Evolutionary conservation across 2,329 filamentous ascomycete species (phyloP), one percentile per base, ranked within the genome.

Genomic region (Didymosphaeria variabile): DNA sequence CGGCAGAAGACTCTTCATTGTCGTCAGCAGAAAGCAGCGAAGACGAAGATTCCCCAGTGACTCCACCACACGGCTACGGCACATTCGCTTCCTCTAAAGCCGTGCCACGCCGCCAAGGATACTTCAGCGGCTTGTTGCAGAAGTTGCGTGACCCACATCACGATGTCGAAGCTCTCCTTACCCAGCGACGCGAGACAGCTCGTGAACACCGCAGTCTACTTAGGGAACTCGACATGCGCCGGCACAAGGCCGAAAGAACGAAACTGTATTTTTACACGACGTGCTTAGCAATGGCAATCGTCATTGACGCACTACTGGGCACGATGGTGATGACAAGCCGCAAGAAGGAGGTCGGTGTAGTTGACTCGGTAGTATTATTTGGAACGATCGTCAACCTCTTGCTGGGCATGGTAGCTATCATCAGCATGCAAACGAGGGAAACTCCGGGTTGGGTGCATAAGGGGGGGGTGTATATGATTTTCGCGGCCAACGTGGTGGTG

Each of bases 321-420:
- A 82, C 90, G 10, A 84, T 95, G 40, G 87, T 91, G 34, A 79
- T 82, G 15, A 91, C 91, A 0, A 91, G 91, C 9, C 84, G 86
- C 50, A 89, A 88, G 72, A 90, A 86, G 74, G 83, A 90, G 66
- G 83, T 86, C 5, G 83, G 88, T n/a, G 88, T 92, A 74, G 91
- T 94, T 3, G 90, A 94, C 69, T 87, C 86, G 0, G 91, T 89
- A 9, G 90, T 91, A 1, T 83, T 91, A 1, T 82, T 92, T 44
- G 91, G 90, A 10, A 88, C 90, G 17, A 83, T 91, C 34, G 82
- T 86, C 32, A 91, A 89, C 64, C 74, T 93, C 44, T 83, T 77
- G 45, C 57, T 77, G 10, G 70, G 72, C 36, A 53, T 70, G 45
- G 66, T 75, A 34, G 75, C 72, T 3, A 59, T 77, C 1, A 59